Base-by-base conservation (phyloP, 169 alveolate genomes). In the Eimeria maxima region DNA sequence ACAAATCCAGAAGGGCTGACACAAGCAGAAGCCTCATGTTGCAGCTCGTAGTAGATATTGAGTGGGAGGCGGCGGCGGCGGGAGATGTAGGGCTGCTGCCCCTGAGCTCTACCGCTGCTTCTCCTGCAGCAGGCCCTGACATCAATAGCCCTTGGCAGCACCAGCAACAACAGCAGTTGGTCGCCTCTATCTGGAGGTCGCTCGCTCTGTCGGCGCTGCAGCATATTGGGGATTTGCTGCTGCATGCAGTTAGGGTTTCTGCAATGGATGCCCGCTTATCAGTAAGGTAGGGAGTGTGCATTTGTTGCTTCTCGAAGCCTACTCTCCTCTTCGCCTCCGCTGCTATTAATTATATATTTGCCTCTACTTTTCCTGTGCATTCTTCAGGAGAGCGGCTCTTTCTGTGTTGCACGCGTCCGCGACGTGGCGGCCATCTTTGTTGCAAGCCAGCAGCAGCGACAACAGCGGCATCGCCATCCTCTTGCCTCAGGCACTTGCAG, bases 181-280 rank as follows among this genome's bases (percentile, higher is more conserved):
- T 42, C 8, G 47, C 24, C 22, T 22, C 93, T 63, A 50, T 87
- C 44, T 87, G 93, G 93, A 80, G 93, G 50, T 87, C 63, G 44
- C 71, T 87, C 22, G 83, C 93, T 24, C 93, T 87, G 27, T 87
- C 93, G 67, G 93, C 93, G 57, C n/a, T 87, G 83, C 93, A 63
- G 63, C 93, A 63, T 60, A 63, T 87, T 87, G 93, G 83, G 27
- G 93, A 87, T 47, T 57, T 87, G 93, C 81, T 87, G 60, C 50
- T 87, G 42, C 93, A 87, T 63, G 93, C 93, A 10, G 67, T 87
- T 47, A 80, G 60, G 65, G 47, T 87, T 5, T 69, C 93, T 24
- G 78, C 93, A 42, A 45, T 22, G 71, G 93, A 87, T 63, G 65
- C 81, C 24, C 93, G 93, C 67, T 33, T 50, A 8, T 87, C 93